Base-by-base conservation (phyloP, 139 green algal genomes). In the Volvox africanus region DNA sequence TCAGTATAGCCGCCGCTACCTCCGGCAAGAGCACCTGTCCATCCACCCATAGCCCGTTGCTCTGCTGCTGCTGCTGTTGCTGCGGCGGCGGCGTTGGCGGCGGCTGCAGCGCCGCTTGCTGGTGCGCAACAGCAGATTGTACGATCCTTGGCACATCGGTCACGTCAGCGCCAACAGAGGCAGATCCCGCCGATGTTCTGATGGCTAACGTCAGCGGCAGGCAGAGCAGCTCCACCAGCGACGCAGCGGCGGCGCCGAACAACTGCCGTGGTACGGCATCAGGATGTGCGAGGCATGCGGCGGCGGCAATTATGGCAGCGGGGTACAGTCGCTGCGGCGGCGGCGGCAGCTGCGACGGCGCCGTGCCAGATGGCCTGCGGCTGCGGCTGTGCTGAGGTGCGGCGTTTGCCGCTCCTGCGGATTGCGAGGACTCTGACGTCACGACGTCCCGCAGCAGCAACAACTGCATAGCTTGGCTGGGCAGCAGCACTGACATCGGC, bases 1-100 rank as follows among this genome's bases (percentile, higher is more conserved):
- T 33, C 61, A 91, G 61, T 55, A 91, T 30, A 33, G 61, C 77
- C 28, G 24, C 87, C 87, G 87, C 87, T 26, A 86, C 37, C 76
- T 67, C 76, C 21, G 76, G 87, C 32, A 91, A 55, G 76, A 79
- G 76, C 76, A 79, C 87, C 36, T 61, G 12, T 18, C 26, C 87
- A 32, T 83, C 73, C 16, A 22, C 71, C 86, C 73, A 83, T 75
- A 84, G 20, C 2, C 36, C 37, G 30, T 36, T 28, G 5, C 84
- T 28, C 11, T 73, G 65, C 61, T 30, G 12, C 82, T 32, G 30
- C 62, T 30, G 32, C 32, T 21, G 9, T 13, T 24, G 17, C 81
- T 14, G 0, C 81, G 0, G 1, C 0, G 9, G 35, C 22, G 22
- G 22, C 61, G 1, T 26, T 69, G 37, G 36, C 26, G 68, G 68